Percentiles rank a stretch among this genome's conserved stretches.
These are phyloP conservation scores for Coniella vitis DNA, from an alignment of 2,329 filamentous ascomycete species.

Conservation along the genomic window DNA sequence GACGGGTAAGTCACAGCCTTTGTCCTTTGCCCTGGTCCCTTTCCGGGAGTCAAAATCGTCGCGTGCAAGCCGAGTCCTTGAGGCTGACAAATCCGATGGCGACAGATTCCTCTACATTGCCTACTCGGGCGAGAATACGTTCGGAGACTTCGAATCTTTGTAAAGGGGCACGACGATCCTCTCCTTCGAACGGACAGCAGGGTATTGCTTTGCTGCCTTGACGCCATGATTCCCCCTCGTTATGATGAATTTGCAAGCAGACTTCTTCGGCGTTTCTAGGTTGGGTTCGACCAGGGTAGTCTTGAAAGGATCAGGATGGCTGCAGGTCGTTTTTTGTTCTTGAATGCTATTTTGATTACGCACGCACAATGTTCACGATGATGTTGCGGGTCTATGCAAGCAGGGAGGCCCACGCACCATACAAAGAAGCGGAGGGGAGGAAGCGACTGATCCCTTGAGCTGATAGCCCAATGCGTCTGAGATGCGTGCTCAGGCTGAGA, in stretches of 20 bases:
- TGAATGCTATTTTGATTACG: not conserved
- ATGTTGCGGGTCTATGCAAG: too few relatives aligned
- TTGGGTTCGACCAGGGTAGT: constrained; percentile 11
- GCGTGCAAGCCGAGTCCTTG: not conserved
- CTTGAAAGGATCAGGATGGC: constrained; percentile 4
- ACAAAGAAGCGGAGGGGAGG: not conserved
- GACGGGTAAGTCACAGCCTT: constrained; percentile 48
- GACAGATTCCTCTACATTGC: constrained; percentile 94
- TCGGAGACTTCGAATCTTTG: constrained; percentile 51
- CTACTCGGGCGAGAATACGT: constrained; percentile 99
- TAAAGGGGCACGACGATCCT: not conserved
- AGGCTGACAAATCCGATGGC: constrained; percentile 6
- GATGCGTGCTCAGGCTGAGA: too few relatives aligned
- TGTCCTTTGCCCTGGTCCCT: not conserved
- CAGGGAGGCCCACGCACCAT: not conserved
- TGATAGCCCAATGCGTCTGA: too few relatives aligned
- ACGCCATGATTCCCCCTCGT: constrained; percentile 11
- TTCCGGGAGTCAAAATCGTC: too few relatives aligned
- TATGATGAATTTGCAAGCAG: constrained; percentile 14
- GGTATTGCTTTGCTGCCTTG: constrained; percentile 1
- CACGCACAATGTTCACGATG: not conserved
- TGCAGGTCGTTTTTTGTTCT: constrained; percentile 6
- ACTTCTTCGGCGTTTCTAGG: constrained; percentile 14
- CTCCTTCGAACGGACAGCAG: not conserved
- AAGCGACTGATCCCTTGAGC: not conserved